Conservation (phyloP, 192 early-diverging fungal species). For the Entomortierella beljakovae region DNA sequence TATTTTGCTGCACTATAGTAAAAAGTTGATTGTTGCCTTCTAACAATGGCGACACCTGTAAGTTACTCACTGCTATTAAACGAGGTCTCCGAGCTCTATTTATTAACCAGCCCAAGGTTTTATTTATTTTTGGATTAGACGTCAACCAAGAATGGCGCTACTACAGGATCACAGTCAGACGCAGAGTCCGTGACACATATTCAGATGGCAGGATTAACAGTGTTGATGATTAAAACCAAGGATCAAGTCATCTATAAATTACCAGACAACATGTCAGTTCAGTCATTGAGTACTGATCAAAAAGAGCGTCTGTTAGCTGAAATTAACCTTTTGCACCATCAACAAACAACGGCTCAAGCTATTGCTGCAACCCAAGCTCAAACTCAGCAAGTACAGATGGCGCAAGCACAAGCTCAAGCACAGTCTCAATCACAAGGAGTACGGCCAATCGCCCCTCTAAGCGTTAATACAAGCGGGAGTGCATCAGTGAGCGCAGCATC, state of each 20-base stretch:
- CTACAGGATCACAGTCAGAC: slow-evolving; percentile 20
- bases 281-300: slow-evolving; percentile 57
- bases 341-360: slow-evolving; percentile 43
- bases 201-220: slow-evolving; percentile 58
- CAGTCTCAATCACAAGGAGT: slow-evolving; percentile 24
- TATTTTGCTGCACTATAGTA: no score
- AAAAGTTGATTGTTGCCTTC: no score
- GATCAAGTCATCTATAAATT: slow-evolving; percentile 68
- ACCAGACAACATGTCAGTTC: slow-evolving; percentile 65
- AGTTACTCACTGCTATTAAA: no score
- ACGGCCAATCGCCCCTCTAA: slow-evolving; percentile 23
- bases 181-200: slow-evolving; percentile 50
- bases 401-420: slow-evolving; percentile 23
- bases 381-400: slow-evolving; percentile 36
- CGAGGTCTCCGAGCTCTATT: no score
- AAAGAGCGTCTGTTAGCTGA: slow-evolving; percentile 55
- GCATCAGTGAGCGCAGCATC: background rate
- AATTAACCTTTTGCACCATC: slow-evolving; percentile 61
- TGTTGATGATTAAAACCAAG: slow-evolving; percentile 54
- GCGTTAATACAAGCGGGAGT: background rate
- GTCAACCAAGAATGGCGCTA: background rate
- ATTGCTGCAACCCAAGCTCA: slow-evolving; percentile 40
- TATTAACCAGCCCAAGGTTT: background rate
- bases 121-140: background rate
- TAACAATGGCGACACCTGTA: no score